These are phyloP conservation scores for Lunularia cruciata DNA, from an alignment of 225 moss, liverwort and hornwort species.

Conservation along the genomic window DNA sequence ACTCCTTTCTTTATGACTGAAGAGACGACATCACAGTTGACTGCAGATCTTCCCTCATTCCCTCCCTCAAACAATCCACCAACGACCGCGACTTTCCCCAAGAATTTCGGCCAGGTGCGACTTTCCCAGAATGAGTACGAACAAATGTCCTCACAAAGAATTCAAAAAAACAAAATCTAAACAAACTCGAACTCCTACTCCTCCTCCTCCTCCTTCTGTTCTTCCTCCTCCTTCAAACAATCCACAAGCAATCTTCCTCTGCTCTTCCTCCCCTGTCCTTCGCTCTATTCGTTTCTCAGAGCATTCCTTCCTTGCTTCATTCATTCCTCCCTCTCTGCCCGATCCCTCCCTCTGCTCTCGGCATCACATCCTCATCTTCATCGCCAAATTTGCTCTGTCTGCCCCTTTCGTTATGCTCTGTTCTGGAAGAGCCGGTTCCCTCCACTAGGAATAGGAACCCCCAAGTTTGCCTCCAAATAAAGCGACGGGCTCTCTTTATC, in stretches of 20 bases:
- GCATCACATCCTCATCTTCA: background rate
- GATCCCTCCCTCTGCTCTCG: background rate
- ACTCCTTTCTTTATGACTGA: background rate
- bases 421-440: background rate
- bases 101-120: conserved; percentile 2
- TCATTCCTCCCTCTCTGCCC: background rate
- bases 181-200: background rate
- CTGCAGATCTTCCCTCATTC: background rate
- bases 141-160: no score
- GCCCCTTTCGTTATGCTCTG: background rate
- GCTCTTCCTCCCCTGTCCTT: background rate
- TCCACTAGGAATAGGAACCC: background rate
- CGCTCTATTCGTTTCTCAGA: background rate
- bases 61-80: background rate
- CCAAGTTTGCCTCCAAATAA: background rate
- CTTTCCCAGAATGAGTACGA: background rate
- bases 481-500: no score
- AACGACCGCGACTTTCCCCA: conserved; percentile 4
- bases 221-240: background rate
- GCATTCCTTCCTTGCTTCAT: background rate
- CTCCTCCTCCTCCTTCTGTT: background rate
- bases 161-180: background rate
- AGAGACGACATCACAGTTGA: background rate
- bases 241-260: background rate
- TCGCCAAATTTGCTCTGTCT: background rate